Conservation (phyloP, 768 basidiomycete genomes). For the Kwoniella sp. region DNA sequence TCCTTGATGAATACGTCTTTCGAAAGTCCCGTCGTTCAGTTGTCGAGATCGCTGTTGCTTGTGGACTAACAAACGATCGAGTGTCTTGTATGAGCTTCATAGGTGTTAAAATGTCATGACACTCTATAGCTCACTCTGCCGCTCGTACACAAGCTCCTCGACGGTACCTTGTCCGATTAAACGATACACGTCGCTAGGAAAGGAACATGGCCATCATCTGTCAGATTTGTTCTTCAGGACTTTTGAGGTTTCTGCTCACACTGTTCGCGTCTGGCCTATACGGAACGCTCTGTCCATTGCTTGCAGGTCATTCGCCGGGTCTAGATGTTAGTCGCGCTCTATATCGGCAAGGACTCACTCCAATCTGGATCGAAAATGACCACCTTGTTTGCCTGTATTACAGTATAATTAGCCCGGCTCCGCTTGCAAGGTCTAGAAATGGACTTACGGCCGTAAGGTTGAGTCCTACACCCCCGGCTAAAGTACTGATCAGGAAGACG, state of each 20-base stretch:
- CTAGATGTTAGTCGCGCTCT: conserved; percentile 56
- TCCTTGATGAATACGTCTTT: conserved; percentile 49
- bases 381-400: conserved; percentile 73
- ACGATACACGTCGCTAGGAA: conserved; percentile 49
- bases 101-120: too few species aligned
- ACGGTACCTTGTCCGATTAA: conserved; percentile 52
- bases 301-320: conserved; percentile 89
- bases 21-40: conserved; percentile 49
- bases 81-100: background rate
- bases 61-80: conserved; percentile 37
- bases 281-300: conserved; percentile 57
- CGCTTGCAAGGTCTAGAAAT: too few species aligned
- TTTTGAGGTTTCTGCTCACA: conserved; percentile 26
- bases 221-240: background rate
- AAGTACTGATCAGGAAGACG: conserved; percentile 83
- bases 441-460: conserved; percentile 72
- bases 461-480: conserved; percentile 87
- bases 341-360: conserved; percentile 64
- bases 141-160: conserved; percentile 54
- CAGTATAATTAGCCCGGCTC: background rate
- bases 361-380: conserved; percentile 94
- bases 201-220: background rate
- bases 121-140: conserved; percentile 42
- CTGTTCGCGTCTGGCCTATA: conserved; percentile 54
- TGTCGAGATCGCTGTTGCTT: conserved; percentile 46